Evolutionary conservation across 257 asterid species (phyloP), one percentile per base, ranked within the genome.

Genomic region (Ligustrum vulgare): DNA sequence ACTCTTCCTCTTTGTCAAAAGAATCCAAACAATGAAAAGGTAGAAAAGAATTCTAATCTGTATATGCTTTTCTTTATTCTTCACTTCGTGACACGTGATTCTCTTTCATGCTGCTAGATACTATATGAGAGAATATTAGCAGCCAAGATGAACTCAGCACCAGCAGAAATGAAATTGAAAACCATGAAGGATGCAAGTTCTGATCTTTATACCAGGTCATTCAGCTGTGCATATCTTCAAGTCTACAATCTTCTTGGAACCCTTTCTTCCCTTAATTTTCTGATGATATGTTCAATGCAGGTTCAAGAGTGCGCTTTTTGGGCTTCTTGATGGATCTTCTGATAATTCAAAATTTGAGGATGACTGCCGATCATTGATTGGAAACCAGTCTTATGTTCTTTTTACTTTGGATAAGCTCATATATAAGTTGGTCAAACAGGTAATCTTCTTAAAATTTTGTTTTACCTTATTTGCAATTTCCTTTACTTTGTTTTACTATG

Each of bases 381-480:
- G 99, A 74, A 95, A 95, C 76, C 97, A 90, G 79, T 90, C 99
- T 25, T 95, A 93, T 78, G 88, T 91, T 76, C 88, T 95, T 5
- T 95, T 95, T 83, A 95, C 99, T 37, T 83, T 95, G 89, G 99
- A 95, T 87, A 95, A 91, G 87, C 79, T 93, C 80, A 90, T 95
- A 74, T 93, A 87, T 84, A 95, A 93, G 85, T 82, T 95, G 86
- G 97, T 95, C 83, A 95, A 90, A 82, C 99, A 95, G 97, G 90
- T 86, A 66, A n/a, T 34, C 16, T 28, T 34, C 22, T 28, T 63
- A 8, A 69, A 20, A 41, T 2, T 51, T 68, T 36, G 51, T 39
- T 11, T 64, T 43, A 70, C 10, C 28, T 67, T 68, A 35, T 36
- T 63, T 69, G 51, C 54, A 5, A 6, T 54, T 62, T 56, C 56